Evolutionary conservation across 495 filamentous ascomycete genomes (phyloP).

Genomic region (Acidomyces sp.): DNA sequence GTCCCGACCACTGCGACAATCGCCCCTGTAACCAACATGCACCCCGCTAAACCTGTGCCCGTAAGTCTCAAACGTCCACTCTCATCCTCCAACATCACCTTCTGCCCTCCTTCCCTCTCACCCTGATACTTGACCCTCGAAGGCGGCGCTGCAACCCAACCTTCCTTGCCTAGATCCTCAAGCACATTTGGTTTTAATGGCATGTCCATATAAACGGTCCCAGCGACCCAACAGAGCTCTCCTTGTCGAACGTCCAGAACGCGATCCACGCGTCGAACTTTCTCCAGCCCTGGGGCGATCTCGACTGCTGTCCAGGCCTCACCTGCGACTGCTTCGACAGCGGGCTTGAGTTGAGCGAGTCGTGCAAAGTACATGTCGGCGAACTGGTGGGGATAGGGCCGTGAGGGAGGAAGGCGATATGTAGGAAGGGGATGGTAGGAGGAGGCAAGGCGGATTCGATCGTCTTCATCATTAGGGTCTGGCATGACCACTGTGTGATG

Average conservation of each 20-base stretch:
- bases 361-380: conserved; percentile 94
- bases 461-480: no score
- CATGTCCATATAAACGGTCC: conserved; percentile 96
- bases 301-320: conserved; percentile 63
- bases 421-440: conserved; percentile 62
- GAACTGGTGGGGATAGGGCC: conserved; percentile 89
- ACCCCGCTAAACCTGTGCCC: conserved; percentile 48
- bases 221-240: conserved; percentile 86
- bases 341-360: conserved; percentile 73
- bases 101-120: conserved; percentile 9
- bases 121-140: conserved; percentile 60
- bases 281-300: conserved; percentile 70
- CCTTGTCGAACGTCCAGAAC: conserved; percentile 94
- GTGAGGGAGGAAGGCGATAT: conserved; percentile 55
- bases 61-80: conserved; percentile 78
- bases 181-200: conserved; percentile 92
- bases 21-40: conserved; percentile 75
- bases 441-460: no score
- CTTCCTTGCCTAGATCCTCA: conserved; percentile 86
- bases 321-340: conserved; percentile 57
- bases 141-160: conserved; percentile 74
- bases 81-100: conserved; percentile 88
- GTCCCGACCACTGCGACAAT: conserved; percentile 86
- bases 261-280: conserved; percentile 58
- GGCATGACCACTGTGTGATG: no score